Evolutionary conservation across 345 rosid species (phyloP).

Genomic region (Linum lewisii): DNA sequence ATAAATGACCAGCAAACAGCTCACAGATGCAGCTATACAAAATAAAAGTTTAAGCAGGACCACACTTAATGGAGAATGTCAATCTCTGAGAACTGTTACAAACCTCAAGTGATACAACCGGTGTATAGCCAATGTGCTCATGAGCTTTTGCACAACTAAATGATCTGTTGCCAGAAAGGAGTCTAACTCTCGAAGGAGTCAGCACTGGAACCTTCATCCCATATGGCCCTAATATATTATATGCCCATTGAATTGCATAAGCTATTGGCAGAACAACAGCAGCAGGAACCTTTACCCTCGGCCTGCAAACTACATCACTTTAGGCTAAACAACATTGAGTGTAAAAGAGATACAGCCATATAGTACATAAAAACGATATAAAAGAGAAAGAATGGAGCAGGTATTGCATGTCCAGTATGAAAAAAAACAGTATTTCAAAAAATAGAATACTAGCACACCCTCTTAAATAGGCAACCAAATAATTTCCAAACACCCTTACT

Average conservation of each 20-base stretch:
- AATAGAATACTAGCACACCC: too few species aligned
- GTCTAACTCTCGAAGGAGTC: slow-evolving; percentile 84
- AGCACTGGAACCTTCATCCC: slow-evolving; percentile 90
- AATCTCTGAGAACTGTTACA: slow-evolving; percentile 11
- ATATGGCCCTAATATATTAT: slow-evolving; percentile 59
- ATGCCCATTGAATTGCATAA: slow-evolving; percentile 53
- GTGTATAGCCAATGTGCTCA: slow-evolving; percentile 71
- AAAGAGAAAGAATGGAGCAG: background rate
- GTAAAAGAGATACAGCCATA: background rate
- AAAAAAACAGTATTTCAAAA: too few species aligned
- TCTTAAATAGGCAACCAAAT: too few species aligned
- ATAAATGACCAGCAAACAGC: background rate
- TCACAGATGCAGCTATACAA: background rate
- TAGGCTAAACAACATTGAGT: slow-evolving; percentile 13
- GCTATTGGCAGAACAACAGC: slow-evolving; percentile 74
- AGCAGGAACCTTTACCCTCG: slow-evolving; percentile 76
- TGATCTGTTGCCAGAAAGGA: slow-evolving; percentile 69
- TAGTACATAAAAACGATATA: too few species aligned
- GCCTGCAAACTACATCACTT: slow-evolving; percentile 51
- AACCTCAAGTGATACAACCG: slow-evolving; percentile 78
- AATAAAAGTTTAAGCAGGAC: too few species aligned
- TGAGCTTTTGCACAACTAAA: slow-evolving; percentile 74
- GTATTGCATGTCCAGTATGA: background rate
- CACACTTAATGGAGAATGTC: background rate
- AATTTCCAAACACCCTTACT: too few species aligned